Evolutionary conservation across 164 flowering plant genomes (phyloP), one percentile per base, ranked within the genome.

Genomic region (Vitis rupestris): DNA sequence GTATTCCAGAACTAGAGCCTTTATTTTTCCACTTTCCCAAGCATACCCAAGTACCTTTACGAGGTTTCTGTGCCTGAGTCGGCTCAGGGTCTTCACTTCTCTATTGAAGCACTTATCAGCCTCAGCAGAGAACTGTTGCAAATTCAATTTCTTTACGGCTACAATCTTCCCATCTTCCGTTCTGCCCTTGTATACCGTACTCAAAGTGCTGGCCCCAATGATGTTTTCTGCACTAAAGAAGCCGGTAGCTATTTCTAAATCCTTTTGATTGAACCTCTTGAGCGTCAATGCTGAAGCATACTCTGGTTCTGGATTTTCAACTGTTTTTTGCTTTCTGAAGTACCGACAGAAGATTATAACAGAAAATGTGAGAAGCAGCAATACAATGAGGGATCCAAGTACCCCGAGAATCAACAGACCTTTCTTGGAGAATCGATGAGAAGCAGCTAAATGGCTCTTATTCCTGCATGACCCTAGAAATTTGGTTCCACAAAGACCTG

Each of bases 21-120:
- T 93, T 8, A 93, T 60, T 53, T 82, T 91, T 16, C 80, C 72
- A 59, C 86, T 87, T 76, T 87, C 93, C 98, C 98, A 91, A 12
- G 94, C 91, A 81, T 84, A 91, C 0, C 98, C 97, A 30, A 89
- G 53, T 1, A 89, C 74, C 79, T 87, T 91, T 49, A 93, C 94
- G 68, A 93, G 74, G 70, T 91, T 93, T 75, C 81, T 77, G 72
- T 91, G 97, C 77, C 85, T 87, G 64, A 93, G 65, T 44, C 81
- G 76, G 76, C 80, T 72, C 66, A 91, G 70, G 57, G 80, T 88
- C 66, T 83, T 88, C 66, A 81, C 70, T 81, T 91, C 98, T 67
- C 85, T 83, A 44, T 85, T 70, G 78, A 91, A 93, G 75, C 81
- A 64, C 76, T 87, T 89, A 31, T 86, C 94, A 9, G 92, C 71